Evolutionary conservation across 768 basidiomycete genomes (phyloP), one percentile per base, ranked within the genome.

Genomic region (Mycena filopes): DNA sequence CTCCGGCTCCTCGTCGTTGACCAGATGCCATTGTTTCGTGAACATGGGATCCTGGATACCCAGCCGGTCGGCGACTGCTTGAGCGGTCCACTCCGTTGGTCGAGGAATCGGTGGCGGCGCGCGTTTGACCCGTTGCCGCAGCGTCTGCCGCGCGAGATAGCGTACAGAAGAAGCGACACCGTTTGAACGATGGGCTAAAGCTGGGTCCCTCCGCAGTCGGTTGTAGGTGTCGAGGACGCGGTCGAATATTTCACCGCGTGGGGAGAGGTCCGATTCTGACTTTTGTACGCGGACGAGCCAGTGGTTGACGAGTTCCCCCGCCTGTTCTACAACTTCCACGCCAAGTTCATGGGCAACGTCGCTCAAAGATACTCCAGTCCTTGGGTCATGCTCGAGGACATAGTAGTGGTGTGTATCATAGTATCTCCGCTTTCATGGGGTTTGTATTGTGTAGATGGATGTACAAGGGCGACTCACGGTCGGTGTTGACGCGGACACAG

Each of bases 21-120:
- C 86, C 25, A 98, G 82, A 80, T 98, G 97, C 98, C 98, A 99
- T 81, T 99, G 97, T 62, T 86, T 77, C 18, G 83, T 74, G 74
- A 98, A 95, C 64, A 91, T 81, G 0, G 97, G 97, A 74, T 99
- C 97, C 26, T 80, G 71, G 63, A 99, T 89, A 21, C 82, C 85
- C 41, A 97, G 83, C 13, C 83, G 82, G 40, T 84, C 75, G 11
- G 88, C 90, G 40, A 90, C 80, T 9, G 76, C 82, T 45, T 81
- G 74, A 18, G 88, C 75, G 13, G 78, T 76, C 60, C 80, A 77
- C 6, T 76, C 68, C 1, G 78, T 63, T 53, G 82, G 80, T 13
- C 82, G 83, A 18, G 68, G 73, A 43, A 84, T 70, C 16, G 87
- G 83, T 25, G 90, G 91, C 23, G 92, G 91, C 1, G 93, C 90